A percentile compares a stretch with the other conserved stretches of the same genome.
phyloP scores from a whole-genome alignment of 768 basidiomycete species.

The Trametes sanguinea region DNA sequence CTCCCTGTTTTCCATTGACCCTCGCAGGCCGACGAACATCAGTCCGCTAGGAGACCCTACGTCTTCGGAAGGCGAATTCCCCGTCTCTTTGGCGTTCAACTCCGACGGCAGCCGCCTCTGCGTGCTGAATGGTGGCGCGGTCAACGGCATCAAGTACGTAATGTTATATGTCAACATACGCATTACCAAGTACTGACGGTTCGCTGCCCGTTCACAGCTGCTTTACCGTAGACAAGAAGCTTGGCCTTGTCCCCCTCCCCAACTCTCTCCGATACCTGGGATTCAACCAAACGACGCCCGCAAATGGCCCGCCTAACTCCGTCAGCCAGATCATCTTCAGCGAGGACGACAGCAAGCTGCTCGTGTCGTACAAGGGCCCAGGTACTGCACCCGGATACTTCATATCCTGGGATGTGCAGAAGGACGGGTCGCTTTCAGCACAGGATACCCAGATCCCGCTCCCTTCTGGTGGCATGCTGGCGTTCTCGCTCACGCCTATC shows the following conservation, averaged over 20 bases:
- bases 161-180: not conserved
- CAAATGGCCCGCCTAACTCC: conserved; percentile 48
- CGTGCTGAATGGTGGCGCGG: conserved; percentile 39
- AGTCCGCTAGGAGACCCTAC: conserved; percentile 46
- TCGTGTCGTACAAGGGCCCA: conserved; percentile 50
- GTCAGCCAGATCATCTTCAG: conserved; percentile 49
- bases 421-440: conserved; percentile 45
- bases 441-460: conserved; percentile 41
- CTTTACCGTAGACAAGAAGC: conserved; percentile 43
- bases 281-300: conserved; percentile 53
- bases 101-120: conserved; percentile 35
- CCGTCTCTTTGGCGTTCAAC: conserved; percentile 44
- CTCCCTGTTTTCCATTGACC: conserved; percentile 44
- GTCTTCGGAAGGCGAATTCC: conserved; percentile 50
- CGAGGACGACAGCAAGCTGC: conserved; percentile 44
- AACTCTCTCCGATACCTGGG: conserved; percentile 46
- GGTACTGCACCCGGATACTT: conserved; percentile 51
- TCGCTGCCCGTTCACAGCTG: conserved; percentile 34
- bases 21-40: conserved; percentile 43
- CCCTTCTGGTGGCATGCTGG: conserved; percentile 43
- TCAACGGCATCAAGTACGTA: conserved; percentile 39
- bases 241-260: conserved; percentile 42
- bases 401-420: conserved; percentile 48
- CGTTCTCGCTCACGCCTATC: conserved; percentile 46
- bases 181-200: too few species aligned